Base-by-base conservation (phyloP, 169 alveolate species). In the Eimeria tenella region DNA sequence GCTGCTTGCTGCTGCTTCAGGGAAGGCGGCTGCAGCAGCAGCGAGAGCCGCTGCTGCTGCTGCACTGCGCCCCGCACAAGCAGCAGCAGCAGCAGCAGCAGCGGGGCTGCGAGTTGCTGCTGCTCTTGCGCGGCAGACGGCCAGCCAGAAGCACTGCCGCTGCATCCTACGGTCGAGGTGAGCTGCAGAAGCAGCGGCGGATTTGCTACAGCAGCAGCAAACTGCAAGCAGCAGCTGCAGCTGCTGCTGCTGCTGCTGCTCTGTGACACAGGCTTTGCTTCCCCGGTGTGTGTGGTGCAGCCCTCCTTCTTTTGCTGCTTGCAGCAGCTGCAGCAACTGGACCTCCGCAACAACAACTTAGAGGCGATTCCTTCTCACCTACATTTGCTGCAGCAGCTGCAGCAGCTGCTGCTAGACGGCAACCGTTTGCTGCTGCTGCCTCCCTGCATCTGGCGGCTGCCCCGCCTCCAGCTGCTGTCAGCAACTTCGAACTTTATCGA, bases 401-500 rank as follows among this genome's bases (percentile, higher is more conserved):
- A 19, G 50, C 49, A 17, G 53, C 89, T 81, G 52, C 89, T 81
- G 11, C 89, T 81, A n/a, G 89, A 81, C 23, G 89, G 89, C 11
- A 81, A 81, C 53, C 53, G 13, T 17, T 60, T 81, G 50, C 5
- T 23, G 89, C 4, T 70, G 4, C 60, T 81, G 73, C 89, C 89
- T n/a, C 56, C 68, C 19, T 58, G 68, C 68, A 58, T 58, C 19
- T 58, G 68, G 68, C 68, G 68, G 11, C 68, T 58, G 68, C 68
- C 68, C 21, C 68, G 68, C 19, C 68, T 58, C 4, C 68, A 58
- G 68, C 68, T 13, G 11, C 68, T 58, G 11, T 13, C 68, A 17
- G 68, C 68, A 0, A 13, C 68, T 13, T 58, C 68, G 3, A 58
- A 58, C 68, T 58, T 58, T 3, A 58, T 58, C 19, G 68, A 10